Conservation (phyloP, 768 basidiomycete species). For the Boletus rufocinnamomeus region DNA sequence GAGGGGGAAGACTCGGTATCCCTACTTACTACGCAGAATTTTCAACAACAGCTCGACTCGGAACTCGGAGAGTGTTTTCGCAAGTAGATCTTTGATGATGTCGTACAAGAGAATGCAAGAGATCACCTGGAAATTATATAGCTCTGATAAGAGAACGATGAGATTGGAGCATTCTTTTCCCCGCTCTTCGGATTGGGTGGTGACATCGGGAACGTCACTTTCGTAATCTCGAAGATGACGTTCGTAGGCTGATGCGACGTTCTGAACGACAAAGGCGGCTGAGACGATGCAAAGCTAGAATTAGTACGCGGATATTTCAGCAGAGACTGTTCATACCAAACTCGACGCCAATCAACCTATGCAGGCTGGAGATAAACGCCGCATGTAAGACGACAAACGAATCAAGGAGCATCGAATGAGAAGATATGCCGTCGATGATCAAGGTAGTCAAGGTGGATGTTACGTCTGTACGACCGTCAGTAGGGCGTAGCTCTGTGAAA, state of each 20-base stretch:
- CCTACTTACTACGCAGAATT: slow-evolving; percentile 69
- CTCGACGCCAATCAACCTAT: slow-evolving; percentile 82
- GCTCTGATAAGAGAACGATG: slow-evolving; percentile 81
- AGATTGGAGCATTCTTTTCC: slow-evolving; percentile 93
- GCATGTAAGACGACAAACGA: slow-evolving; percentile 90
- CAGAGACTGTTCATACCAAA: slow-evolving; percentile 64
- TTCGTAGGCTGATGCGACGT: slow-evolving; percentile 67
- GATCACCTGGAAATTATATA: slow-evolving; percentile 96
- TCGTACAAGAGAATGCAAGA: slow-evolving; percentile 90
- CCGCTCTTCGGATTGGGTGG: slow-evolving; percentile 37
- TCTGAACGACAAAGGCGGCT: slow-evolving; percentile 87
- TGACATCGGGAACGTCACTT: slow-evolving; percentile 6
- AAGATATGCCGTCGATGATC: slow-evolving; percentile 76
- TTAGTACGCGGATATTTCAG: background rate
- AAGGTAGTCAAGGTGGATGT: slow-evolving; percentile 75
- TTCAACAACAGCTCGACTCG: slow-evolving; percentile 87
- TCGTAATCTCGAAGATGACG: slow-evolving; percentile 45
- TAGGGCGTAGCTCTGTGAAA: background rate
- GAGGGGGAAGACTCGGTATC: background rate
- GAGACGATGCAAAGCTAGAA: background rate
- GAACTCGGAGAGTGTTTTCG: slow-evolving; percentile 67
- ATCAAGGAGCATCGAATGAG: slow-evolving; percentile 79
- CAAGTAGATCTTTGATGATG: slow-evolving; percentile 74
- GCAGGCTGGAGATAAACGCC: slow-evolving; percentile 76
- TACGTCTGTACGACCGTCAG: slow-evolving; percentile 57